Percentiles rank a stretch among this genome's conserved stretches.
Evolutionary conservation across 139 green algal genomes (phyloP).

Genomic region (Yamagishiella unicocca): DNA sequence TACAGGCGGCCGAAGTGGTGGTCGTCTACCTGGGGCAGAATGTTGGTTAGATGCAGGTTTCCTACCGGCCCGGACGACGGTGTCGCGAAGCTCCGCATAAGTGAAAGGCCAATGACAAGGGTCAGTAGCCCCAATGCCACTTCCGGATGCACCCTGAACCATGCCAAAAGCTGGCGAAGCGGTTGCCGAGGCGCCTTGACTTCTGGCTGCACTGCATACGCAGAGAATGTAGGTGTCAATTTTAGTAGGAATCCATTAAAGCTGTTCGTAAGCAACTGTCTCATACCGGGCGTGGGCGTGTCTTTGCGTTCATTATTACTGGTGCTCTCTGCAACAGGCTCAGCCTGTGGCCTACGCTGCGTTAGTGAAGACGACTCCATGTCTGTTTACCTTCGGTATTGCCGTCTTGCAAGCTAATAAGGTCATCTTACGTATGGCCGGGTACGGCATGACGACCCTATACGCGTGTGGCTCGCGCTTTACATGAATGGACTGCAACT

Average conservation of each 20-base stretch:
- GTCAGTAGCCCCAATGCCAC: neutral
- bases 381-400: too few relatives aligned
- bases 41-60: neutral
- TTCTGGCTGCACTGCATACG: too few relatives aligned
- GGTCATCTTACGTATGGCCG: too few relatives aligned
- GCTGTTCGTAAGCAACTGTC: too few relatives aligned
- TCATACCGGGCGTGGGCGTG: too few relatives aligned
- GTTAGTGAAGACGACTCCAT: neutral
- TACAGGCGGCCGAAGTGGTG: constrained; percentile 7
- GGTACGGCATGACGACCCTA: too few relatives aligned
- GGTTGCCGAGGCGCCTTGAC: neutral
- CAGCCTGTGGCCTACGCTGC: neutral
- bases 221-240: too few relatives aligned
- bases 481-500: too few relatives aligned
- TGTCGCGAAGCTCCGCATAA: neutral
- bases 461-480: too few relatives aligned
- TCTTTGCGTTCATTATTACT: too few relatives aligned
- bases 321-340: neutral
- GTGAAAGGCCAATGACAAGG: neutral
- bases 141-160: neutral
- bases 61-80: neutral
- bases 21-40: neutral
- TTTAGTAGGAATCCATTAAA: too few relatives aligned
- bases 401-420: too few relatives aligned
- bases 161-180: neutral